Evolutionary conservation across 2,329 filamentous ascomycete genomes (phyloP), one percentile per base, ranked within the genome.

Genomic region (Botrytis byssoidea): DNA sequence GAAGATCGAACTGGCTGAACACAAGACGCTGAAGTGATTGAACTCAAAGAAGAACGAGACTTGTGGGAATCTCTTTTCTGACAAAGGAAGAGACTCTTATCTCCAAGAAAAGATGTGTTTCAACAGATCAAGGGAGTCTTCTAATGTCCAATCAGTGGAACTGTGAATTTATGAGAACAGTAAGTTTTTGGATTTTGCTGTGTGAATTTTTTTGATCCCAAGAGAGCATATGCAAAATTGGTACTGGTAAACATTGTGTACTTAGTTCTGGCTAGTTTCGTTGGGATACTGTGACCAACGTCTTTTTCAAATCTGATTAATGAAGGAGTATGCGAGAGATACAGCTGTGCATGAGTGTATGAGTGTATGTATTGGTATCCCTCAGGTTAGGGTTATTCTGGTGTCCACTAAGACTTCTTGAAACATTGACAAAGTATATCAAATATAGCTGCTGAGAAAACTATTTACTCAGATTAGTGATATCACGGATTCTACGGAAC

Each of bases 251-350:
- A 0, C 12, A 48, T 48, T 48, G 22, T 0, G 46, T 25, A 48
- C 22, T 5, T n/a, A 51, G 10, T 51, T n/a, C 25, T 51, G 12
- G 25, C 48, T 51, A 5, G 25, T 14, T 51, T 51, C 4, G 10
- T 7, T 14, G 20, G 25, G 48, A 4, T 51, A 51, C 4, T 12
- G 4, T 51, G 22, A 14, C 4, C 25, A 6, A 51, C 6, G 5
- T 0, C 10, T 14, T 22, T n/a, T 51, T 12, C 22, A 5, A 51
- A 51, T 1, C 10, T 1, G 9, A 4, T n/a, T 4, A 12, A 51
- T 4, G 4, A n/a, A 51, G 4, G 10, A 51, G 1, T n/a, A 7
- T 51, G 48, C 12, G 0, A n/a, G 22, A 14, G 0, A 7, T 12
- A 14, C 12, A 25, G 25, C 10, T 51, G 25, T n/a, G 25, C 1